Evolutionary conservation across 73 alveolate genomes (phyloP).

Genomic region (Uronychia binucleata): DNA sequence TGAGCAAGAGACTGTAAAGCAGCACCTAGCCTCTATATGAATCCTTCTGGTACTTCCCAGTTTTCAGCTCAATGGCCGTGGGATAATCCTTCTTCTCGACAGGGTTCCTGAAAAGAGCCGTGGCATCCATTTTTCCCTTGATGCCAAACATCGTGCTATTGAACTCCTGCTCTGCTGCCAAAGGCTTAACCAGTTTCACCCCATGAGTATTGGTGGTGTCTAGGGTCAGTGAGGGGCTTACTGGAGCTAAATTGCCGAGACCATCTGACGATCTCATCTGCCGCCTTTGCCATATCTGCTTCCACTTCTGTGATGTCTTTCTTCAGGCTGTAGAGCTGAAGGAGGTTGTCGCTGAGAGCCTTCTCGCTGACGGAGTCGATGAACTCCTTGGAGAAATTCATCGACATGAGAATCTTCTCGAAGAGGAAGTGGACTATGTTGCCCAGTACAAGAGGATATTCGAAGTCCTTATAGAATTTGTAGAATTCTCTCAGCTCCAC

Average conservation of each 20-base stretch:
- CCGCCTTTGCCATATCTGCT: slow-evolving; percentile 16
- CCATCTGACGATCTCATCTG: slow-evolving; percentile 38
- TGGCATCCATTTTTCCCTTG: slow-evolving; percentile 66
- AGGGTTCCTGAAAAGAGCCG: slow-evolving; percentile 33
- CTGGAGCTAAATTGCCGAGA: neutral
- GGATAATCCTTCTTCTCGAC: slow-evolving; percentile 16
- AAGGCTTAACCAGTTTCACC: neutral
- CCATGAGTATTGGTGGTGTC: slow-evolving; percentile 14
- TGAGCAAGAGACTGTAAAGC: slow-evolving; percentile 40
- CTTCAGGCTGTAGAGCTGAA: slow-evolving; percentile 26
- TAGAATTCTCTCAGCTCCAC: neutral
- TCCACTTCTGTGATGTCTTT: slow-evolving; percentile 26
- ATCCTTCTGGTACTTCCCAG: slow-evolving; percentile 40
- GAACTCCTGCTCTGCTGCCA: slow-evolving; percentile 72
- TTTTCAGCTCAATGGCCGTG: slow-evolving; percentile 64
- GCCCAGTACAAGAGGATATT: slow-evolving; percentile 41
- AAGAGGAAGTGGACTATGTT: slow-evolving; percentile 43
- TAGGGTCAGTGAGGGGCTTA: no score
- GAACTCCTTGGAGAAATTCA: slow-evolving; percentile 19
- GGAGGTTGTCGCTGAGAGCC: slow-evolving; percentile 17
- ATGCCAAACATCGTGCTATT: slow-evolving; percentile 52
- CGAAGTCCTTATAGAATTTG: neutral
- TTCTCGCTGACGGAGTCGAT: slow-evolving; percentile 3
- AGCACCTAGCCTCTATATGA: slow-evolving; percentile 63
- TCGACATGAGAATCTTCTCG: slow-evolving; percentile 4